These are phyloP conservation scores for Pseudocercospora fuligena DNA, from an alignment of 2,329 filamentous ascomycete species.

Conservation along the genomic window DNA sequence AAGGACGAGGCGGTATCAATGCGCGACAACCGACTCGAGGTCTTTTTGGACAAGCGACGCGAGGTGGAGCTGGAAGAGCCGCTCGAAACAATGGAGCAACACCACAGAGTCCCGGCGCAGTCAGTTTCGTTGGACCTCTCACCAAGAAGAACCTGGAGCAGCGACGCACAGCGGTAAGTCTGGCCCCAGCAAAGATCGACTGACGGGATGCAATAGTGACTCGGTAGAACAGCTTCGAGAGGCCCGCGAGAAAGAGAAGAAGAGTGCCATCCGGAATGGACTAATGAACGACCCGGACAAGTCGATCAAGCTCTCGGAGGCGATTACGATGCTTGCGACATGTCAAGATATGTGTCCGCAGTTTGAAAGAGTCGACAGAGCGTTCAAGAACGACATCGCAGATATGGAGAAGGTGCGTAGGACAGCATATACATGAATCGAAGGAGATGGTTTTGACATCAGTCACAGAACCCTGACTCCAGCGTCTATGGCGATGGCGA, in stretches of 20 bases:
- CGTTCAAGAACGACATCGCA: conserved; percentile 66
- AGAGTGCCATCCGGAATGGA: conserved; percentile 57
- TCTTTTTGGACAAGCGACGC: conserved; percentile 7
- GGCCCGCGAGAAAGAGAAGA: conserved; percentile 55
- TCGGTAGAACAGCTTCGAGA: conserved; percentile 49
- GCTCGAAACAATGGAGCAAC: conserved; percentile 9
- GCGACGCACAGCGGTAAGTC: conserved; percentile 33
- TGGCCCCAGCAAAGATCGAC: conserved; percentile 19
- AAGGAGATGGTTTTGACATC: conserved; percentile 33
- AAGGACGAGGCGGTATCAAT: conserved; percentile 17
- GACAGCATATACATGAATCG: conserved; percentile 11
- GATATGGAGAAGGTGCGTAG: conserved; percentile 61
- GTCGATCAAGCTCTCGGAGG: conserved; percentile 62
- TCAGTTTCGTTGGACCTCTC: conserved; percentile 7
- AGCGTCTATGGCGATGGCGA: conserved; percentile 36
- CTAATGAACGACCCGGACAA: conserved; percentile 64
- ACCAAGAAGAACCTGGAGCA: conserved; percentile 27
- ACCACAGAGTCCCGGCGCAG: neutral
- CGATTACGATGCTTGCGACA: conserved; percentile 65
- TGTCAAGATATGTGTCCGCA: conserved; percentile 69
- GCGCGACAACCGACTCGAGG: conserved; percentile 12
- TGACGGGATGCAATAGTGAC: conserved; percentile 37
- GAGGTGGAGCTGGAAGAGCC: conserved; percentile 6
- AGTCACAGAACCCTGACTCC: conserved; percentile 38
- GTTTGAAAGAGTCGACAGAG: conserved; percentile 65